Conservation (phyloP, 2,329 filamentous ascomycete genomes). For the Aspergillus amoenus region DNA sequence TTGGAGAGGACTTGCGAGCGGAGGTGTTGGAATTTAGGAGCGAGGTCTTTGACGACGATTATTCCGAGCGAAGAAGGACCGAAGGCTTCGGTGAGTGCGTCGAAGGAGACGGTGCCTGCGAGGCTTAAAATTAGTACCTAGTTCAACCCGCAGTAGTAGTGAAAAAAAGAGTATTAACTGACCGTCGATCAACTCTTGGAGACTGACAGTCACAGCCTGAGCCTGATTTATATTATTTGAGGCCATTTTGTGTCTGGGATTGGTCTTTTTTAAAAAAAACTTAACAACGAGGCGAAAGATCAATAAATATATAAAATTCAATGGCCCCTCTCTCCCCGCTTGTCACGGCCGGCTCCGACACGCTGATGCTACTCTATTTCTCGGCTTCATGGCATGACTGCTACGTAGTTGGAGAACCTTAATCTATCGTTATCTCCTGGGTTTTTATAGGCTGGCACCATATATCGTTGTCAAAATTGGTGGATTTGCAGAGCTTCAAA, state of each 20-base stretch:
- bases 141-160: not conserved
- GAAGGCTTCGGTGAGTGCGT: slow-evolving; percentile 65
- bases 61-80: slow-evolving; percentile 89
- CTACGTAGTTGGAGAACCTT: not conserved
- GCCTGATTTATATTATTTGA: slow-evolving; percentile 25
- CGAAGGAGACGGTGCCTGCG: slow-evolving; percentile 42
- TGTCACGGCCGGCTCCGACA: slow-evolving; percentile 8
- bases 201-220: slow-evolving; percentile 48
- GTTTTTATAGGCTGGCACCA: too few species aligned
- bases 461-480: too few species aligned
- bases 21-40: slow-evolving; percentile 67
- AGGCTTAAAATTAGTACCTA: not conserved
- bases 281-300: not conserved
- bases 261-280: not conserved
- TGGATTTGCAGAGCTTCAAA: not conserved
- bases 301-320: not conserved
- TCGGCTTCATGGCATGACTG: not conserved
- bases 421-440: not conserved
- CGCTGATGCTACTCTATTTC: slow-evolving; percentile 2
- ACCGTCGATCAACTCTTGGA: slow-evolving; percentile 51
- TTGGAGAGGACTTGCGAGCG: slow-evolving; percentile 77
- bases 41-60: slow-evolving; percentile 85
- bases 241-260: slow-evolving; percentile 16
- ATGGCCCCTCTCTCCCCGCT: slow-evolving; percentile 7
- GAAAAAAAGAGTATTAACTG: not conserved